Evolutionary conservation across 108 stramenopile genomes (phyloP).

Genomic region (Nitzschia sp.): DNA sequence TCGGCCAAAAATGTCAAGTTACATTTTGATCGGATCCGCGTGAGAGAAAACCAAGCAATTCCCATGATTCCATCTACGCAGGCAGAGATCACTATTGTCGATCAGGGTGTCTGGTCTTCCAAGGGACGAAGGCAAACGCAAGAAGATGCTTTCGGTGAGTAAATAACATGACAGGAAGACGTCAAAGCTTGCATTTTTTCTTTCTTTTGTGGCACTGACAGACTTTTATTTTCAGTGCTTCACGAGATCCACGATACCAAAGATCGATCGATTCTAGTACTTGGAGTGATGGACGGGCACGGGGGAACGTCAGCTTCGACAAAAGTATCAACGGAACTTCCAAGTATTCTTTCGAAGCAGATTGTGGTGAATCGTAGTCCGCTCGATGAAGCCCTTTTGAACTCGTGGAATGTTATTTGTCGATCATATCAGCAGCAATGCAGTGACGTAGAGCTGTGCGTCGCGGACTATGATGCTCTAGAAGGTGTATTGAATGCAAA

Average conservation of each 20-base stretch:
- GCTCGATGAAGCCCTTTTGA: slow-evolving; percentile 34
- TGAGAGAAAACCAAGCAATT: slow-evolving; percentile 24
- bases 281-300: slow-evolving; percentile 87
- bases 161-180: too few relatives aligned
- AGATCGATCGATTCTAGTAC: slow-evolving; percentile 53
- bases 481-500: slow-evolving; percentile 71
- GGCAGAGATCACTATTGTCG: slow-evolving; percentile 36
- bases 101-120: slow-evolving; percentile 74
- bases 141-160: slow-evolving; percentile 74
- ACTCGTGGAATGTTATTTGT: slow-evolving; percentile 57
- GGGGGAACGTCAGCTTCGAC: slow-evolving; percentile 69
- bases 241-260: slow-evolving; percentile 62
- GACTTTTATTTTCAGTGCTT: slow-evolving; percentile 35
- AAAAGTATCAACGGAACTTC: slow-evolving; percentile 50
- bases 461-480: slow-evolving; percentile 68
- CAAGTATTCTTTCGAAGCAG: slow-evolving; percentile 49
- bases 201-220: too few relatives aligned
- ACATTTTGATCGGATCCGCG: slow-evolving; percentile 69
- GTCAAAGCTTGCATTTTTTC: too few relatives aligned
- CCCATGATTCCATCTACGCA: slow-evolving; percentile 21
- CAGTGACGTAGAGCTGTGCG: slow-evolving; percentile 47
- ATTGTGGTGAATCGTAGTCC: slow-evolving; percentile 22
- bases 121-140: slow-evolving; percentile 65
- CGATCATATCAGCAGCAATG: slow-evolving; percentile 60
- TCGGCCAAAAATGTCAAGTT: slow-evolving; percentile 50